A percentile compares a stretch with the other conserved stretches of the same genome.
phyloP scores from a whole-genome alignment of 768 basidiomycete species.

The Lentinula raphanica region DNA sequence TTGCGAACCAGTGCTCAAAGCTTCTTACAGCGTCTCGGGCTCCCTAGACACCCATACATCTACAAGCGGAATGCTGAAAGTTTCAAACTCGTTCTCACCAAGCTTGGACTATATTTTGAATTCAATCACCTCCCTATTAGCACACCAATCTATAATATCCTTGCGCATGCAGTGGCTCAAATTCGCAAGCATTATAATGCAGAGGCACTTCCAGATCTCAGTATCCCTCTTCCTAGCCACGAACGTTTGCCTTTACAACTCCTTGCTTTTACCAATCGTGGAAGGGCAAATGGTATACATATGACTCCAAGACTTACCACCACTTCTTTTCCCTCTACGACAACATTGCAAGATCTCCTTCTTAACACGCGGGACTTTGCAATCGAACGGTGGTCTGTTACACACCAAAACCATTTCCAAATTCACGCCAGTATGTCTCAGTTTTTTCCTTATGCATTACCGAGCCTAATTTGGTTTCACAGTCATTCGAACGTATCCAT shows the following conservation, averaged over 20 bases:
- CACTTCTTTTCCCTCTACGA: neutral
- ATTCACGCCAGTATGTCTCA: neutral
- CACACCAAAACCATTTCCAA: neutral
- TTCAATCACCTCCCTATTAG: neutral
- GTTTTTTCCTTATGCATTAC: too few species aligned
- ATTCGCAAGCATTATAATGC: neutral
- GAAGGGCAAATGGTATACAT: neutral
- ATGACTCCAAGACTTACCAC: neutral
- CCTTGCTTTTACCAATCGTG: neutral
- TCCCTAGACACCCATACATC: neutral
- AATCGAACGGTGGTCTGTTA: neutral
- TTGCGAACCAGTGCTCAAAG: too few species aligned
- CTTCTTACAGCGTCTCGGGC: neutral
- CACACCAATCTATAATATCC: neutral
- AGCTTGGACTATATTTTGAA: neutral
- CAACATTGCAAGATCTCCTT: neutral
- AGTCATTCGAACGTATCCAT: neutral
- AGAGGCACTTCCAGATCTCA: neutral
- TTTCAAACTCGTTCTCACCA: neutral
- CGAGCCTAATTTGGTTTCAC: neutral
- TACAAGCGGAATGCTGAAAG: neutral
- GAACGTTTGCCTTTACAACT: neutral
- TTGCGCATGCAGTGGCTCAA: neutral
- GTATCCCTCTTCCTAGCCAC: neutral
- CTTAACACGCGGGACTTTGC: neutral